phyloP scores from a whole-genome alignment of 345 rosid genomes.

The Linum usitatissimum region DNA sequence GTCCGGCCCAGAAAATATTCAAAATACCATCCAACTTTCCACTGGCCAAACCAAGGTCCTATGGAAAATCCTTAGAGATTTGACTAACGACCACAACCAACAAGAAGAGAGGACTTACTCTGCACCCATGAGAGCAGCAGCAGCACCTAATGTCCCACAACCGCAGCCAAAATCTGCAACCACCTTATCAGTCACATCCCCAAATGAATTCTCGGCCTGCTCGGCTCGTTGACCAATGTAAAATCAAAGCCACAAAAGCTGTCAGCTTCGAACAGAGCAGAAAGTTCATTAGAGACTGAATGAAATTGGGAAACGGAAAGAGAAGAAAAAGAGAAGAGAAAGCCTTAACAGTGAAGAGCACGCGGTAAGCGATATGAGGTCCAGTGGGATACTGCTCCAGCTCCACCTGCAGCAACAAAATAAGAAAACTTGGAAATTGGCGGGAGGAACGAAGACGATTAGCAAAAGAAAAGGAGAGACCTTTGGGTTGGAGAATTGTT shows the following conservation, averaged over 20 bases:
- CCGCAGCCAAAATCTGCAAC: slow-evolving; percentile 98
- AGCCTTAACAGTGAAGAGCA: slow-evolving; percentile 50
- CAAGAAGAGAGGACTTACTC: slow-evolving; percentile 40
- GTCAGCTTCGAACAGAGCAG: not conserved
- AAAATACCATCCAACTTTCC: no score
- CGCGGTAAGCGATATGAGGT: slow-evolving; percentile 92
- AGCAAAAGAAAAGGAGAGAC: slow-evolving; percentile 19
- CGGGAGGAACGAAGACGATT: slow-evolving; percentile 5
- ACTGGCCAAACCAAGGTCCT: no score
- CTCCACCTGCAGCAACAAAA: slow-evolving; percentile 43
- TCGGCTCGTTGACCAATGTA: not conserved
- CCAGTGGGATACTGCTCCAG: slow-evolving; percentile 96
- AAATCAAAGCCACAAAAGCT: slow-evolving; percentile 2
- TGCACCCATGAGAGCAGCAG: slow-evolving; percentile 86
- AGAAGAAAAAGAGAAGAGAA: not conserved
- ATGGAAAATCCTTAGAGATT: no score
- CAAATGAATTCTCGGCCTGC: slow-evolving; percentile 87
- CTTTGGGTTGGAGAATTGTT: slow-evolving; percentile 73
- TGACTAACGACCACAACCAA: no score
- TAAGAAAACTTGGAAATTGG: not conserved
- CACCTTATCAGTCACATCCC: slow-evolving; percentile 56
- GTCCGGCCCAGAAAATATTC: no score
- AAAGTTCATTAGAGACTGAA: not conserved
- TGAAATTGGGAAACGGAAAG: not conserved
- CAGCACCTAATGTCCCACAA: slow-evolving; percentile 78